Evolutionary conservation across 2,329 filamentous ascomycete species (phyloP).

Genomic region (Pseudogymnoascus sp.): DNA sequence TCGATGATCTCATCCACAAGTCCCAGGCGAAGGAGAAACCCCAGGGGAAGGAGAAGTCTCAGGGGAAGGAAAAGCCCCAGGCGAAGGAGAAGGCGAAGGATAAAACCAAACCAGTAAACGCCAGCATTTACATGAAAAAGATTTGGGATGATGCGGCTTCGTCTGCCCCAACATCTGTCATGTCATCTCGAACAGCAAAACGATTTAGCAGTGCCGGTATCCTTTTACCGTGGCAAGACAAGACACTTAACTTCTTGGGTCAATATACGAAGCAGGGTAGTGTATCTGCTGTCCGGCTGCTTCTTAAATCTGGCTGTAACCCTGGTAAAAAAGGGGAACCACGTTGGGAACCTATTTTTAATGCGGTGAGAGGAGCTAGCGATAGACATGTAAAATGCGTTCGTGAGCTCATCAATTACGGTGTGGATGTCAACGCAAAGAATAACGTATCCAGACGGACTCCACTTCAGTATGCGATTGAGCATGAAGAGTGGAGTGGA

Average conservation of each 20-base stretch:
- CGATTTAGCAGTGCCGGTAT: conserved; percentile 9
- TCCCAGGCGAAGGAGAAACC: not conserved
- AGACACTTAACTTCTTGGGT: conserved; percentile 10
- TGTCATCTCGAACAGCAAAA: conserved; percentile 11
- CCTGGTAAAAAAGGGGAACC: conserved; percentile 9
- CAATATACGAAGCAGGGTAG: conserved; percentile 11
- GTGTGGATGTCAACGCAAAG: conserved; percentile 10
- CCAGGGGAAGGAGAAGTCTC: too few species aligned
- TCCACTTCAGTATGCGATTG: conserved; percentile 11
- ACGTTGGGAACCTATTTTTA: conserved; percentile 10
- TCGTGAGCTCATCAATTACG: conserved; percentile 9
- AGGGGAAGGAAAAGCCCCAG: not conserved
- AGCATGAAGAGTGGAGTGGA: conserved; percentile 11
- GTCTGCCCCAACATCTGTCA: conserved; percentile 12
- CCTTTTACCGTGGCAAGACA: conserved; percentile 12
- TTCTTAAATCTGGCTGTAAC: conserved; percentile 10
- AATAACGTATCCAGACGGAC: conserved; percentile 6
- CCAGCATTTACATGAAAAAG: conserved; percentile 12
- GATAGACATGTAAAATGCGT: conserved; percentile 12
- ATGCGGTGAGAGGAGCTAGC: conserved; percentile 11
- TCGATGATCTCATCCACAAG: not conserved
- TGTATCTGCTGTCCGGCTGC: not conserved
- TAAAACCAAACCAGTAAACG: conserved; percentile 5
- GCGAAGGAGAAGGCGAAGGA: not conserved
- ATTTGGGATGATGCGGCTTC: conserved; percentile 12